Conservation (phyloP, 2,329 filamentous ascomycete species). For the Colletotrichum sp. region DNA sequence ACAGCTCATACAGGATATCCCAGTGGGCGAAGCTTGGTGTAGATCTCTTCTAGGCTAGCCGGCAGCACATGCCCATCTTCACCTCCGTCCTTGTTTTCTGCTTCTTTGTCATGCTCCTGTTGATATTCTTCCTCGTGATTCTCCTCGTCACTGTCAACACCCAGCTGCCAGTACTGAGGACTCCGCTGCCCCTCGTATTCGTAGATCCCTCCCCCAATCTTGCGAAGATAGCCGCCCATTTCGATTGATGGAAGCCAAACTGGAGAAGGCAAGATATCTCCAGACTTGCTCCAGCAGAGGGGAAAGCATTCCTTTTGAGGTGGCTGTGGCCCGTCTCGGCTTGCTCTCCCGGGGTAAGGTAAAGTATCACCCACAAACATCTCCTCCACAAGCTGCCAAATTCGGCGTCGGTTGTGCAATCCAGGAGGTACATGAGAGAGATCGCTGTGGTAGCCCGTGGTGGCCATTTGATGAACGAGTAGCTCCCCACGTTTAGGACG, state of each 20-base stretch:
- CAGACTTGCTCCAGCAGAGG: background rate
- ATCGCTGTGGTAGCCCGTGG: background rate
- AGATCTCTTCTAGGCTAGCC: background rate
- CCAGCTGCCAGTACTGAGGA: background rate
- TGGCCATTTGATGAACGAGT: background rate
- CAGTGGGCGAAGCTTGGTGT: background rate
- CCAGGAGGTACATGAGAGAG: background rate
- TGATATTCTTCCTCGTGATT: background rate
- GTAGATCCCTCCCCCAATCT: background rate
- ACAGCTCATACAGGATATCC: background rate
- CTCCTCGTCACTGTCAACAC: rapidly evolving
- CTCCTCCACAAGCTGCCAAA: background rate
- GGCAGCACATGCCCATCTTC: background rate
- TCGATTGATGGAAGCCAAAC: background rate
- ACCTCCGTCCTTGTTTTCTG: background rate
- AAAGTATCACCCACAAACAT: background rate
- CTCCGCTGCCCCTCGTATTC: background rate
- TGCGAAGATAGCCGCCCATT: background rate
- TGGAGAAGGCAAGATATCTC: background rate
- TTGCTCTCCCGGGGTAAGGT: background rate
- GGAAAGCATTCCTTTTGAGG: rapidly evolving
- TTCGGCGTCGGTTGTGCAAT: background rate
- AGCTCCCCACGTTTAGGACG: no score
- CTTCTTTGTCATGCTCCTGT: background rate
- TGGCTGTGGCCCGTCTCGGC: rapidly evolving